Evolutionary conservation across 2,329 filamentous ascomycete genomes (phyloP), one percentile per base, ranked within the genome.

Genomic region (Cytospora piceae): DNA sequence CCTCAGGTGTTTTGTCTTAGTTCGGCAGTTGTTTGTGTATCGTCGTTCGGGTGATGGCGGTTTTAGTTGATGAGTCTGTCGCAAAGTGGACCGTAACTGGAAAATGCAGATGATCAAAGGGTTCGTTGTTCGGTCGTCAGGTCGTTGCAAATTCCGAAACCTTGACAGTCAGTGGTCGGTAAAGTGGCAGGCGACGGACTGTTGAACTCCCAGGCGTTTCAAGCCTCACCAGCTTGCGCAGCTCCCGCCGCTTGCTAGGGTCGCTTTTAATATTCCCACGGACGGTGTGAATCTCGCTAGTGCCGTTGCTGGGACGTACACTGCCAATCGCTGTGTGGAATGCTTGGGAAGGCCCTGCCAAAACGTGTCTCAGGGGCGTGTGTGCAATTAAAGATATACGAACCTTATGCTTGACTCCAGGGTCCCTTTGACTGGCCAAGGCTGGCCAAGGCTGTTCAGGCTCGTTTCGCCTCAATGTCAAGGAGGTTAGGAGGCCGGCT

Each of bases 221-320:
- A 67, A 65, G 62, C 66, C 66, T 67, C 66, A 57, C 62, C 66
- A 65, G 58, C 58, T 67, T 65, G 63, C 58, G 63, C 66, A 65
- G 66, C 58, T 65, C 58, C 56, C 55, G 27, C 46, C n/a, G 46
- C n/a, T 49, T 20, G 46, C 46, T 49, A 37, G 34, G 34, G 34
- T 49, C 22, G 46, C 39, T 22, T 32, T 29, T 49, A 52, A n/a
- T 67, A 59, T 11, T 17, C 4, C 20, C 46, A 67, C 66, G 66
- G 46, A 55, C 15, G 66, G 55, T 51, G 66, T 58, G 51, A 12
- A 4, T 17, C 20, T 29, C 39, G 20, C 53, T 46, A 24, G 53
- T 37, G 5, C 52, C 27, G 58, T 51, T 58, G 63, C 32, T 58
- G 24, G 58, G 58, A 12, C 37, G 27, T 24, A 37, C 22, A 49